A percentile compares a stretch with the other conserved stretches of the same genome.
These are phyloP conservation scores for Tieghemostelium lacteum DNA, from an alignment of 78 protist species.

Conservation along the genomic window DNA sequence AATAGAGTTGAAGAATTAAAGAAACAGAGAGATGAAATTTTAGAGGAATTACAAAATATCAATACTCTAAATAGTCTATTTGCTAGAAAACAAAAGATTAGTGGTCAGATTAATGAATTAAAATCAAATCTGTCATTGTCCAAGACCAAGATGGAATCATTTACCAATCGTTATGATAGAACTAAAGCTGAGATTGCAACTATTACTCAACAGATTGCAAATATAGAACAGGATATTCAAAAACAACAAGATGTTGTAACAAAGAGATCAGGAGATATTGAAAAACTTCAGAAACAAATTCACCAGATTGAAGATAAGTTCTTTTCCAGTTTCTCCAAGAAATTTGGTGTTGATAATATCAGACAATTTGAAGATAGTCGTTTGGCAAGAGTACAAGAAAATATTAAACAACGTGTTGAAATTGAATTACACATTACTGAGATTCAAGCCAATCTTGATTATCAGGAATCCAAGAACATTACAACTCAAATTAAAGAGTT, in stretches of 20 bases:
- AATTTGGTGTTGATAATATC: slow-evolving; percentile 79
- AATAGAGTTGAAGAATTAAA: slow-evolving; percentile 51
- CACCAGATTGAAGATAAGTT: slow-evolving; percentile 34
- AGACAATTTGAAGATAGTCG: slow-evolving; percentile 86
- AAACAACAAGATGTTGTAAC: neutral
- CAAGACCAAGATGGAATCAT: neutral
- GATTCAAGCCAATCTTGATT: slow-evolving; percentile 36
- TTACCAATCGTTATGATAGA: neutral
- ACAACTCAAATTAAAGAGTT: slow-evolving; percentile 14
- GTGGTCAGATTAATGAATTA: slow-evolving; percentile 9
- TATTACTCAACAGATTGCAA: neutral
- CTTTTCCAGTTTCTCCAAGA: slow-evolving; percentile 70
- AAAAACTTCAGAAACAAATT: neutral
- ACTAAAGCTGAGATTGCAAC: neutral
- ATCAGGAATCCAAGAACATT: slow-evolving; percentile 8
- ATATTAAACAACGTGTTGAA: slow-evolving; percentile 17
- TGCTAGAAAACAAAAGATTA: neutral
- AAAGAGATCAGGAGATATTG: neutral
- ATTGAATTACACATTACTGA: neutral
- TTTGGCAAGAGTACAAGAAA: slow-evolving; percentile 10
- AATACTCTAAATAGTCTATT: slow-evolving; percentile 1
- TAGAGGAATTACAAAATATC: slow-evolving; percentile 10
- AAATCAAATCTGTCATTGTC: neutral
- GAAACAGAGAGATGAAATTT: slow-evolving; percentile 34
- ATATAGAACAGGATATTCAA: neutral